A percentile compares a stretch with the other conserved stretches of the same genome.
phyloP scores from a whole-genome alignment of 495 filamentous ascomycete species.

The Xylaria curta region DNA sequence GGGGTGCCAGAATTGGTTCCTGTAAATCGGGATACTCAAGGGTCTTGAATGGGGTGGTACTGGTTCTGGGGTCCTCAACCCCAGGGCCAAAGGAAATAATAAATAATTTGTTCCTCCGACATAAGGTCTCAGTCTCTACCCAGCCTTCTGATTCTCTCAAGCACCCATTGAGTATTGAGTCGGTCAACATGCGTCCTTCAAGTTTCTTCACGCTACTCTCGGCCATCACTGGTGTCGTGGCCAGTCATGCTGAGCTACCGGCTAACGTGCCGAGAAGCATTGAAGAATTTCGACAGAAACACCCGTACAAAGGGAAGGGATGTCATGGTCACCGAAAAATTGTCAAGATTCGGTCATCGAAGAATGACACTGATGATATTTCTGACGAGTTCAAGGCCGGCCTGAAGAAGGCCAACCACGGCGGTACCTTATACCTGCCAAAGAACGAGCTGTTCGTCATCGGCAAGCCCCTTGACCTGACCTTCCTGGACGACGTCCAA shows the following conservation, averaged over 20 bases:
- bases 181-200: conserved; percentile 24
- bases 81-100: background rate
- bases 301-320: conserved; percentile 33
- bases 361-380: conserved; percentile 60
- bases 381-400: conserved; percentile 59
- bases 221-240: conserved; percentile 19
- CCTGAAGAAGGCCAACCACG: conserved; percentile 59
- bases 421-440: conserved; percentile 57
- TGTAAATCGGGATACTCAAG: background rate
- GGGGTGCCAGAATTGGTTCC: background rate
- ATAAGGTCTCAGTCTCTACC: background rate
- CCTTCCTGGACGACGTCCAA: conserved; percentile 62
- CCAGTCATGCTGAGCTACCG: conserved; percentile 30
- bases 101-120: background rate
- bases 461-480: conserved; percentile 62
- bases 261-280: conserved; percentile 38
- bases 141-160: background rate
- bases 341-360: conserved; percentile 57
- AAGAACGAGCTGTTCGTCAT: conserved; percentile 61
- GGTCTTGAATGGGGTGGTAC: background rate
- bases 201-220: conserved; percentile 31
- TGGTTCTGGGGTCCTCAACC: background rate
- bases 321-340: conserved; percentile 44
- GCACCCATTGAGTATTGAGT: background rate
- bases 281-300: conserved; percentile 40